Conservation (phyloP, 306 rosid species). For the Pyrus bretschneideri region DNA sequence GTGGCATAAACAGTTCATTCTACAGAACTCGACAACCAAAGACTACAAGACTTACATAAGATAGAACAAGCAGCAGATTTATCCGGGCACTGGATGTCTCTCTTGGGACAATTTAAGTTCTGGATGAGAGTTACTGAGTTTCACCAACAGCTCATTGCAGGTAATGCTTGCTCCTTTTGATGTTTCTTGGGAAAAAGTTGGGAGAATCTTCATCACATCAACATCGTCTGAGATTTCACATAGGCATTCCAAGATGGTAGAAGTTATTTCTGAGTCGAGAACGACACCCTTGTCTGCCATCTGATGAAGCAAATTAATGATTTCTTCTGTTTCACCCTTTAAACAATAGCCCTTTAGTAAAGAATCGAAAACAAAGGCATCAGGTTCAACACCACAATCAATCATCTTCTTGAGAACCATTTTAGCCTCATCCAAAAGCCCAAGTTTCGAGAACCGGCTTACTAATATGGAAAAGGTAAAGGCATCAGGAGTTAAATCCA, state of each 20-base stretch:
- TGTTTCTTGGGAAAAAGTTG: conserved; percentile 39
- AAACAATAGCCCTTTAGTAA: conserved; percentile 56
- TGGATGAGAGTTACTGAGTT: conserved; percentile 47
- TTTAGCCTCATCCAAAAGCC: conserved; percentile 55
- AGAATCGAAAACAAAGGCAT: conserved; percentile 51
- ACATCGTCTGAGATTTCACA: conserved; percentile 35
- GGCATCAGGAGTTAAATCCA: conserved; percentile 47
- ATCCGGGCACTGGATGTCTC: not conserved
- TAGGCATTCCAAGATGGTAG: conserved; percentile 54
- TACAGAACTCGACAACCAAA: not conserved
- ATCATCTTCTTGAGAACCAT: conserved; percentile 55
- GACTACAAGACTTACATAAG: conserved; percentile 23
- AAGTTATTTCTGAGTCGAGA: conserved; percentile 54
- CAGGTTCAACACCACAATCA: conserved; percentile 48
- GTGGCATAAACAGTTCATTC: not conserved
- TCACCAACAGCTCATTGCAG: conserved; percentile 45
- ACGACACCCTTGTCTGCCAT: conserved; percentile 64
- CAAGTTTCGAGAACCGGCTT: conserved; percentile 49
- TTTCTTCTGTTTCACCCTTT: conserved; percentile 40
- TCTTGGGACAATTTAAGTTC: conserved; percentile 34
- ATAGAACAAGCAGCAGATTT: not conserved
- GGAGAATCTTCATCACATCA: conserved; percentile 52
- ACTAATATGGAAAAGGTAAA: conserved; percentile 60
- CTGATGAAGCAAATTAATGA: conserved; percentile 48
- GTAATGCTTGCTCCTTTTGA: conserved; percentile 32